Percentiles rank a stretch among this genome's conserved stretches.
Conservation (phyloP, 2,329 filamentous ascomycete genomes). For the Thelonectria blattea region DNA sequence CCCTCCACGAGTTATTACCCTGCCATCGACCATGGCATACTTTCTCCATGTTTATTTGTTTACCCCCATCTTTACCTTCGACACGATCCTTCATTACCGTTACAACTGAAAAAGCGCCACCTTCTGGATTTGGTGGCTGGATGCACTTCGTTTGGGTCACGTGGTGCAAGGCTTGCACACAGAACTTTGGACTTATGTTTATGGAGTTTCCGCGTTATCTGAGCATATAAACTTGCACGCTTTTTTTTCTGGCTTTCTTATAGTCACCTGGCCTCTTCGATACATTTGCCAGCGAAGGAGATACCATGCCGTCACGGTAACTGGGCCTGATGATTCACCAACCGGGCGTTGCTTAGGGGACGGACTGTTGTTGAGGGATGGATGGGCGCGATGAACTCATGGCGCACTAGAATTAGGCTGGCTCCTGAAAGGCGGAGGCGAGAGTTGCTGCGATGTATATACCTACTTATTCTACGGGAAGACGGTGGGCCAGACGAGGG, state of each 20-base stretch:
- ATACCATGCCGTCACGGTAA: background rate
- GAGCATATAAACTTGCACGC: constrained; percentile 18
- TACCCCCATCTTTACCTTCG: constrained; percentile 13
- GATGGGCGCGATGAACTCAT: background rate
- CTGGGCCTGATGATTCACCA: background rate
- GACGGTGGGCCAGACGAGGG: background rate
- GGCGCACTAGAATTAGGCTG: constrained; percentile 16
- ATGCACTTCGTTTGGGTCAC: background rate
- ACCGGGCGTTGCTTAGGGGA: background rate
- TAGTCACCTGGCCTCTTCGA: constrained; percentile 5
- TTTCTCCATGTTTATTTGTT: constrained; percentile 11
- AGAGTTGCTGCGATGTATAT: constrained; percentile 2
- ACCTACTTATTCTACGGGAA: background rate
- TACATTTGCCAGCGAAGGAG: background rate
- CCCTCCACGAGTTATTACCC: constrained; percentile 12
- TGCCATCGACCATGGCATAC: constrained; percentile 8
- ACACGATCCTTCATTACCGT: constrained; percentile 21
- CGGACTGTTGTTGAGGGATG: background rate
- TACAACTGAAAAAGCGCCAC: constrained; percentile 17
- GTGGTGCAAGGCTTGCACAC: constrained; percentile 5
- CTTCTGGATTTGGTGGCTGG: constrained; percentile 13
- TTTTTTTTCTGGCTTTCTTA: constrained; percentile 7
- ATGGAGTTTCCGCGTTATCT: constrained; percentile 8
- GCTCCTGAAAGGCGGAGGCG: constrained; percentile 12
- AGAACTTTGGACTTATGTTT: background rate